Evolutionary conservation across 768 basidiomycete genomes (phyloP).

Genomic region (Tulasnella sp.): DNA sequence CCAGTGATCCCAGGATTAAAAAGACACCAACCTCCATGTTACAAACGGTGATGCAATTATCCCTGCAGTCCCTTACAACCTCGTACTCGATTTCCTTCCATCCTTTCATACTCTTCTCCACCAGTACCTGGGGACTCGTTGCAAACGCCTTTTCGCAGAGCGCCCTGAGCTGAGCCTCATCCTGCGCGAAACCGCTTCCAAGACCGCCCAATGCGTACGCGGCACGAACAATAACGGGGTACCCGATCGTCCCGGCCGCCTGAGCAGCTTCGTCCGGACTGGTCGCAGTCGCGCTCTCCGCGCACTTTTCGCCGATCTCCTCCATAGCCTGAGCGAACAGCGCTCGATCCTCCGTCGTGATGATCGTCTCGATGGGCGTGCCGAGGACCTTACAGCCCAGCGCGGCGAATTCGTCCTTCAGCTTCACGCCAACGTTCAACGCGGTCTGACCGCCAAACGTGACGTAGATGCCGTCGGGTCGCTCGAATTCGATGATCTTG

Average conservation of each 20-base stretch:
- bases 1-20: conserved; percentile 10
- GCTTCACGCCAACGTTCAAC: conserved; percentile 92
- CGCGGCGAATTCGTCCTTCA: conserved; percentile 92
- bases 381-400: conserved; percentile 93
- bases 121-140: conserved; percentile 96
- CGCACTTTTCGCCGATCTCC: conserved; percentile 94
- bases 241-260: conserved; percentile 85
- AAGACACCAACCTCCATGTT: conserved; percentile 93
- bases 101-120: conserved; percentile 99
- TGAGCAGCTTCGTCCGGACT: conserved; percentile 78
- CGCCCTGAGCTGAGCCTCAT: conserved; percentile 84
- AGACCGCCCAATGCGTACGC: conserved; percentile 96
- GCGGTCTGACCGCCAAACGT: conserved; percentile 99
- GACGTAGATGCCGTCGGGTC: conserved; percentile 98
- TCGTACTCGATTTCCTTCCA: conserved; percentile 99
- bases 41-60: conserved; percentile 99
- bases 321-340: conserved; percentile 93
- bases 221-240: conserved; percentile 94
- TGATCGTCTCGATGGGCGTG: conserved; percentile 96
- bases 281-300: conserved; percentile 86
- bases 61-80: conserved; percentile 94
- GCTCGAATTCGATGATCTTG: conserved; percentile 98
- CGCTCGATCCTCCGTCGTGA: conserved; percentile 95
- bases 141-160: conserved; percentile 95
- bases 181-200: conserved; percentile 94